Percentiles rank a stretch among this genome's conserved stretches.
These are phyloP conservation scores for Pseudogymnoascus sp. DNA, from an alignment of 2,329 filamentous ascomycete genomes.

Conservation along the genomic window DNA sequence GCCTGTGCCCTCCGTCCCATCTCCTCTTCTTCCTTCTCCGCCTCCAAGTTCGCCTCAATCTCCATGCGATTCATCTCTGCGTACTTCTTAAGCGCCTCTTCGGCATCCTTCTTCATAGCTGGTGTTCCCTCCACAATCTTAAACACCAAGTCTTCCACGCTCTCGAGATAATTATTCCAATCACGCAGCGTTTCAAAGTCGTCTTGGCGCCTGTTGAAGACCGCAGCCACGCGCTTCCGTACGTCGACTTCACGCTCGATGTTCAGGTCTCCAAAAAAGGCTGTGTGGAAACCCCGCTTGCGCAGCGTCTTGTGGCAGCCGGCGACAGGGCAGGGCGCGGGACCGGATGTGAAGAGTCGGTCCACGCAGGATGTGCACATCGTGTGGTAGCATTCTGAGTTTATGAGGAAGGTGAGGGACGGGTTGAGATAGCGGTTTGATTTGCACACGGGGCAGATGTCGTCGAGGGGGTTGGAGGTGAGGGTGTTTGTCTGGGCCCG, in stretches of 20 bases:
- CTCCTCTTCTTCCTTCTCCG: constrained; percentile 49
- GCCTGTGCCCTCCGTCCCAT: constrained; percentile 46
- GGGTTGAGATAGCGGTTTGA: constrained; percentile 91
- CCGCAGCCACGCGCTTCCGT: constrained; percentile 64
- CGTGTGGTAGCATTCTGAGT: constrained; percentile 97
- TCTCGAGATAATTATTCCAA: constrained; percentile 92
- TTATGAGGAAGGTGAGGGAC: constrained; percentile 91
- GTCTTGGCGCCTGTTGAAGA: constrained; percentile 83
- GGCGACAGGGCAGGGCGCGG: constrained; percentile 84
- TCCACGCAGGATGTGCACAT: constrained; percentile 97
- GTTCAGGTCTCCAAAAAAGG: constrained; percentile 81
- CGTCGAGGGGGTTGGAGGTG: constrained; percentile 28
- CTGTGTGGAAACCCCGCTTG: constrained; percentile 72
- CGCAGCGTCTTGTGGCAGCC: constrained; percentile 82
- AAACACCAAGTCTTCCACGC: constrained; percentile 82
- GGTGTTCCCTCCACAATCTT: constrained; percentile 69
- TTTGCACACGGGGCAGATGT: constrained; percentile 96
- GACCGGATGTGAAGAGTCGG: constrained; percentile 85
- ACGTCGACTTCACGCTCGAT: constrained; percentile 95
- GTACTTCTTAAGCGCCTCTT: constrained; percentile 54
- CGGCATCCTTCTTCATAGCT: constrained; percentile 42
- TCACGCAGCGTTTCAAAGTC: constrained; percentile 79
- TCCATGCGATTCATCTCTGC: constrained; percentile 63
- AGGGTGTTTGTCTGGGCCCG: not conserved
- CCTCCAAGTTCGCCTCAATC: constrained; percentile 52